A percentile compares a stretch with the other conserved stretches of the same genome.
Evolutionary conservation across 352 stramenopile genomes (phyloP).

Genomic region (Globisporangium emineosum): DNA sequence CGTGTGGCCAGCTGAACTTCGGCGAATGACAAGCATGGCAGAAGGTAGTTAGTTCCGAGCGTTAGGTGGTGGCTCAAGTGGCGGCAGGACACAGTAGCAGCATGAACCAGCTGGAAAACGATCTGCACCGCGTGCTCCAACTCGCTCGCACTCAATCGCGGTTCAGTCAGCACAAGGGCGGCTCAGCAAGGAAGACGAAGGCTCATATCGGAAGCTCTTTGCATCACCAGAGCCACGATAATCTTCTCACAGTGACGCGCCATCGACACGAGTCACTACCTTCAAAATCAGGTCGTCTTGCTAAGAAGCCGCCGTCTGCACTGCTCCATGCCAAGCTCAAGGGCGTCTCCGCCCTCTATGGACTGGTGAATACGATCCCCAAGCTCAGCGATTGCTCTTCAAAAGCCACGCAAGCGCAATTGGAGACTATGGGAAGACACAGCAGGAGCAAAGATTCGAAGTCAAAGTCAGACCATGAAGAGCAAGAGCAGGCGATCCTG

Average conservation of each 20-base stretch:
- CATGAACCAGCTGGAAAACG: slow-evolving; percentile 35
- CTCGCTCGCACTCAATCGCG: slow-evolving; percentile 24
- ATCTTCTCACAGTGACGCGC: slow-evolving; percentile 15
- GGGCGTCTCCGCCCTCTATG: slow-evolving; percentile 31
- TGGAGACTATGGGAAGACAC: slow-evolving; percentile 10
- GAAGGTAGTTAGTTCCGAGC: too few species aligned
- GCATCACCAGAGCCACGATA: not conserved
- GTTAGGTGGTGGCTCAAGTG: too few species aligned
- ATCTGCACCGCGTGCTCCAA: slow-evolving; percentile 52
- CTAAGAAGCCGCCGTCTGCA: slow-evolving; percentile 6
- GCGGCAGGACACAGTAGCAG: not conserved
- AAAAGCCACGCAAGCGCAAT: slow-evolving; percentile 6
- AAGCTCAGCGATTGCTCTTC: slow-evolving; percentile 26
- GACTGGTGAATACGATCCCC: slow-evolving; percentile 22
- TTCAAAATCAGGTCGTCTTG: not conserved
- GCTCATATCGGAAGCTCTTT: not conserved
- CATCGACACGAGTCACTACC: slow-evolving; percentile 25
- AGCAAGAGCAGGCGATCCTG: slow-evolving; percentile 12
- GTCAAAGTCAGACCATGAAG: not conserved
- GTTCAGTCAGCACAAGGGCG: not conserved
- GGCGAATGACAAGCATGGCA: too few species aligned
- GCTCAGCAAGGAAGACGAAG: not conserved
- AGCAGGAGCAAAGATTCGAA: not conserved
- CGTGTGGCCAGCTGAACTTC: not conserved
- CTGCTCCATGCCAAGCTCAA: slow-evolving; percentile 31